phyloP scores from a whole-genome alignment of 2,329 filamentous ascomycete genomes.

The Colletotrichum sp. region DNA sequence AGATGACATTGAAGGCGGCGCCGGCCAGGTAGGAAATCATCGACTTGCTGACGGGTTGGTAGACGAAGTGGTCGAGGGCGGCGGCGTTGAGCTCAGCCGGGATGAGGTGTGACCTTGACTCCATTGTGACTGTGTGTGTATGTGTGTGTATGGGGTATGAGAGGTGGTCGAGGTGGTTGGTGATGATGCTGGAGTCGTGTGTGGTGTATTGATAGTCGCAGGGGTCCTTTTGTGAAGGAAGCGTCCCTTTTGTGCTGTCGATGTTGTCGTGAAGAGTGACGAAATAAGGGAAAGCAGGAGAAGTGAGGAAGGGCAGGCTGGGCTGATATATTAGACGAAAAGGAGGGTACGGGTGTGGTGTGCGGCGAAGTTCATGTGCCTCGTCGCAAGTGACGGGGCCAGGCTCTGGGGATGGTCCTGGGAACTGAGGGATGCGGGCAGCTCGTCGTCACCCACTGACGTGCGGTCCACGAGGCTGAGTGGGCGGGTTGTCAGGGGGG shows the following conservation, averaged over 20 bases:
- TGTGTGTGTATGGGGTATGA: conserved; percentile 18
- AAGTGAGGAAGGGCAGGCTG: conserved; percentile 3
- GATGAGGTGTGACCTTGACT: conserved; percentile 50
- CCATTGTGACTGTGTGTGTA: conserved; percentile 45
- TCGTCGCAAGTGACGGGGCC: conserved; percentile 10
- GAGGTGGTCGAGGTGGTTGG: conserved; percentile 26
- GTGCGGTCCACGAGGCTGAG: conserved; percentile 51
- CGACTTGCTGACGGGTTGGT: conserved; percentile 72
- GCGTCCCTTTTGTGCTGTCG: conserved; percentile 20
- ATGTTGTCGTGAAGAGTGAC: conserved; percentile 17
- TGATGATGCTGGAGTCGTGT: conserved; percentile 23
- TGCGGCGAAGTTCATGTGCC: conserved; percentile 33
- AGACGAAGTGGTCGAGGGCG: conserved; percentile 82
- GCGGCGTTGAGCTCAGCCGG: conserved; percentile 69
- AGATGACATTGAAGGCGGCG: conserved; percentile 79
- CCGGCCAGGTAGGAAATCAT: conserved; percentile 81
- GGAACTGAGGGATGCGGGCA: conserved; percentile 23
- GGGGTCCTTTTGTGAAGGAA: conserved; percentile 32
- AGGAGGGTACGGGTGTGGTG: conserved; percentile 26
- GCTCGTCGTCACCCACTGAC: conserved; percentile 43
- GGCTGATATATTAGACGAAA: conserved; percentile 24
- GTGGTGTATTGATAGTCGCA: not conserved
- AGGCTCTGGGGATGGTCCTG: conserved; percentile 8
- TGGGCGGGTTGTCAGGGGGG: conserved; percentile 18
- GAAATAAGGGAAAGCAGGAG: not conserved